Base-by-base conservation (phyloP, 306 rosid genomes). In the Clitoria ternatea region DNA sequence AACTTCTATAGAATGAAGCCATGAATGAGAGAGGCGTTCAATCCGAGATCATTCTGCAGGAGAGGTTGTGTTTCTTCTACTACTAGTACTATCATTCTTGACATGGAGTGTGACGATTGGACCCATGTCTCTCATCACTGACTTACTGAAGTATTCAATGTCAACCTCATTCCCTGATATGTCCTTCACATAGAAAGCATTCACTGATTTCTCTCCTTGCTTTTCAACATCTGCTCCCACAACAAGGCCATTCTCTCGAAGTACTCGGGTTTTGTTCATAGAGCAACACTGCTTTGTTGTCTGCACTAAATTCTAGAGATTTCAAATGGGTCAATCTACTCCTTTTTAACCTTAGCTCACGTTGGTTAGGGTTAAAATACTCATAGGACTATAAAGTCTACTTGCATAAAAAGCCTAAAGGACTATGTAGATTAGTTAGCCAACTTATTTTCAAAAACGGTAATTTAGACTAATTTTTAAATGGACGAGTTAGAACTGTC, bases 161-260 rank as follows among this genome's bases (percentile, higher is more conserved):
- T 87, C 89, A 29, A 85, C 81, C 32, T 85, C 80, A 4, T 87
- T 90, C 36, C 96, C 93, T 20, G 86, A 81, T n/a, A 84, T 63
- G 65, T 79, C 87, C 54, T 72, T 84, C 39, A 90, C 94, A 11
- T 88, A 88, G 73, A 90, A 84, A 10, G 88, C 85, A 45, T 88
- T 82, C 14, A 84, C 61, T 0, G 85, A 61, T 76, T 90, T 88
- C 69, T 77, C 84, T 71, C 94, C 91, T 29, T 84, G 84, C 5
- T 94, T 87, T 59, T 81, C 90, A 4, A 90, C 81, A 26, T 85
- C 91, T n/a, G 88, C 96, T 74, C 88, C 53, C 40, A 81, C 91
- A 13, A 87, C 87, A 4, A 90, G 80, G 4, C 91, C 90, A 27
- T 85, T 87, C 80, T 90, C 96, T 24, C 93, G 48, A 13, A 90